phyloP scores from a whole-genome alignment of 75 land plant genomes.

The Selaginella moellendorffii region DNA sequence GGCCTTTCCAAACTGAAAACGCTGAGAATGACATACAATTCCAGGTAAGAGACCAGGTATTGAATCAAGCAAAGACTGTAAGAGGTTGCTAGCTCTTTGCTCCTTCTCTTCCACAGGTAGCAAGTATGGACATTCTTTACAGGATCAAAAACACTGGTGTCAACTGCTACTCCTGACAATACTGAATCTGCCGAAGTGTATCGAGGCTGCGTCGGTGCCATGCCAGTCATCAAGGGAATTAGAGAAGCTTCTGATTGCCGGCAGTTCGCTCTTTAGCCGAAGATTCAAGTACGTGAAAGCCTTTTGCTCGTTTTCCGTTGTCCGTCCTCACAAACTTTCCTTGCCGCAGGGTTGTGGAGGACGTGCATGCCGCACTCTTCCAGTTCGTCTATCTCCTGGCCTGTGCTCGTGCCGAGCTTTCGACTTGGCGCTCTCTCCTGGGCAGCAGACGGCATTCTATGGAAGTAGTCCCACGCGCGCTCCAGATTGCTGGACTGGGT shows the following conservation, averaged over 20 bases:
- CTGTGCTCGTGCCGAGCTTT: too few species aligned
- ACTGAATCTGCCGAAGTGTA: neutral
- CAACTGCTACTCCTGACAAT: neutral
- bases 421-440: too few species aligned
- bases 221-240: conserved; percentile 66
- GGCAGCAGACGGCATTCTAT: too few species aligned
- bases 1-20: too few species aligned
- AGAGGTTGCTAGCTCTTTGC: conserved; percentile 67
- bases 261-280: conserved; percentile 24
- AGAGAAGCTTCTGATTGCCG: conserved; percentile 61
- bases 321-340: too few species aligned
- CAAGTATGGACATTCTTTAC: conserved; percentile 60
- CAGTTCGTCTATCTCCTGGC: conserved; percentile 53
- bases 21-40: too few species aligned
- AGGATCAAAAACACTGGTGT: conserved; percentile 47
- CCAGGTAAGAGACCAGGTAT: neutral
- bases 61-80: conserved; percentile 47
- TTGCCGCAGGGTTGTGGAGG: conserved; percentile 63
- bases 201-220: conserved; percentile 34
- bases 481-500: too few species aligned
- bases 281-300: conserved; percentile 1
- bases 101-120: conserved; percentile 92
- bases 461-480: too few species aligned
- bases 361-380: conserved; percentile 58
- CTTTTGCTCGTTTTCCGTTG: too few species aligned